Evolutionary conservation across 306 rosid genomes (phyloP).

Genomic region (Sophora flavescens): DNA sequence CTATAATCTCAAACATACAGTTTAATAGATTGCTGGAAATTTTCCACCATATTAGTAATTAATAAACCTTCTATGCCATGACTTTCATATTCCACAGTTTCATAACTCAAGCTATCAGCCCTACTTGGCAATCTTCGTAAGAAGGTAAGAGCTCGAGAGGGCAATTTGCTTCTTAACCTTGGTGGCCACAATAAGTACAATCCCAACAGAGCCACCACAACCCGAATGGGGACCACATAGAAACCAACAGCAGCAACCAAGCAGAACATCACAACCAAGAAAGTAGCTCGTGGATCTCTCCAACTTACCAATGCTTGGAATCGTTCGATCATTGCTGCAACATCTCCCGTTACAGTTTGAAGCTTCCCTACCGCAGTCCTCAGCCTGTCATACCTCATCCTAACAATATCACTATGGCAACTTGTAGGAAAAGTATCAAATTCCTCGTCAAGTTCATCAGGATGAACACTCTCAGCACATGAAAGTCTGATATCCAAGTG

Average conservation of each 20-base stretch:
- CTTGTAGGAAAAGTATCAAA: conserved; percentile 23
- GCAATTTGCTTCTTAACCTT: not conserved
- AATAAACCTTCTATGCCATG: conserved; percentile 40
- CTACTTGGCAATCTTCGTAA: not conserved
- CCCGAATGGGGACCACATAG: not conserved
- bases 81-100: not conserved
- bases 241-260: conserved; percentile 6
- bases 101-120: not conserved
- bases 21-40: not conserved
- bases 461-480: too few species aligned
- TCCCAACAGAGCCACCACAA: not conserved
- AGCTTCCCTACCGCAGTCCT: not conserved
- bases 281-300: conserved; percentile 33
- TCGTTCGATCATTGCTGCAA: not conserved
- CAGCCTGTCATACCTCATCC: conserved; percentile 28
- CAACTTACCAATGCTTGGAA: not conserved
- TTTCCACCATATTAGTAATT: not conserved
- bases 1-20: not conserved
- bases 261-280: conserved; percentile 8
- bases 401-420: not conserved
- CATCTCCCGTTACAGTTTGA: not conserved
- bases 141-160: not conserved
- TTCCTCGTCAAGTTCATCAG: not conserved
- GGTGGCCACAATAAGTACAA: not conserved
- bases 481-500: not conserved